Evolutionary conservation across 1,284 basidiomycete species (phyloP), one percentile per base, ranked within the genome.

Genomic region (Kwoniella shivajii): DNA sequence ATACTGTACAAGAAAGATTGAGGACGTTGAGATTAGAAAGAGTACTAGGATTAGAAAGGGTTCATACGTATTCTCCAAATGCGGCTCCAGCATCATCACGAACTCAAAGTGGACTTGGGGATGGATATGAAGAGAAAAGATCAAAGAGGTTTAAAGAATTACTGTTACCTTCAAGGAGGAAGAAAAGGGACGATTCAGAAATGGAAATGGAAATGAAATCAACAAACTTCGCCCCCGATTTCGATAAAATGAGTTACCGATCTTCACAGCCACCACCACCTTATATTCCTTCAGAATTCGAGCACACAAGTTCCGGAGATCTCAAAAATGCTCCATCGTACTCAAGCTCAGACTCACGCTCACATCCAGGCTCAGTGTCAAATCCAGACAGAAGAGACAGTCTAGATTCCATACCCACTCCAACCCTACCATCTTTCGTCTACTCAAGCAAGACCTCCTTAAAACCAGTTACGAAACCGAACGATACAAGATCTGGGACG

Each of bases 1-100:
- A 47, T 11, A 54, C 61, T 9, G 64, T 73, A 10, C 42, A 56
- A 22, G 60, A 68, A 13, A 41, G 57, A 22, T 38, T 67, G 36
- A 56, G 59, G 27, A 53, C 51, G 6, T 42, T 69, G 2, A 30
- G 63, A 29, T 47, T 72, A 39, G 64, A 69, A 37, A 57, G 51
- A 29, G 48, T 68, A 1, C 53, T 69, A 36, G 67, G 71, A 1
- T n/a, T 71, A n/a, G 59, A 72, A 20, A 41, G 69, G n/a, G 31
- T 68, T 13, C 29, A 34, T 7, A 53, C 44, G 45, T n/a, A n/a
- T 18, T 39, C 31, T 4, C 51, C 36, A 20, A 22, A 27, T 18
- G 13, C 45, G 6, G 6, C 9, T 6, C 22, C 31, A 33, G 46
- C 31, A 29, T 42, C 29, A 10, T 11, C 27, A 31, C 26, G 18